Conservation (phyloP, 2,329 filamentous ascomycete species). For the Pseudogymnoascus sp. region DNA sequence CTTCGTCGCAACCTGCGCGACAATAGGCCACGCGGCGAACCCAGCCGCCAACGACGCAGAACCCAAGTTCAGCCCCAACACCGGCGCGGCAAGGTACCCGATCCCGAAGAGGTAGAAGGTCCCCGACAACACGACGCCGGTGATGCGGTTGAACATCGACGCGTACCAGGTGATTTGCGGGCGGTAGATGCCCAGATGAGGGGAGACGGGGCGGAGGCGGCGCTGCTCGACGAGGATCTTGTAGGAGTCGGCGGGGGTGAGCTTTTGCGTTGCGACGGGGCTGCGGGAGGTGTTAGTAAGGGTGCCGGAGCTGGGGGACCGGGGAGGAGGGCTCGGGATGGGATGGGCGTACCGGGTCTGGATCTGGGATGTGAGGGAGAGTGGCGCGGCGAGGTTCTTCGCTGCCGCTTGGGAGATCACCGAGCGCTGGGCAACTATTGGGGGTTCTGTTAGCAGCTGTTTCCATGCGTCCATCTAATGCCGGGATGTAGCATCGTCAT, state of each 20-base stretch:
- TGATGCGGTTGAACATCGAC: conserved; percentile 54
- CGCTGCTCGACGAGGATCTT: conserved; percentile 60
- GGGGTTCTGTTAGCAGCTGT: conserved; percentile 10
- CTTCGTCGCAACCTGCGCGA: conserved; percentile 52
- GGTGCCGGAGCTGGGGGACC: neutral
- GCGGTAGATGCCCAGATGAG: conserved; percentile 61
- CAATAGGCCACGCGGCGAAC: conserved; percentile 52
- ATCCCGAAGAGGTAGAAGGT: conserved; percentile 58
- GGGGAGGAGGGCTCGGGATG: neutral
- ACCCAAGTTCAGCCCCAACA: conserved; percentile 60
- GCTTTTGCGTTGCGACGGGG: conserved; percentile 38
- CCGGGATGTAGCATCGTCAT: conserved; percentile 4
- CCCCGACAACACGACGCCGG: conserved; percentile 50
- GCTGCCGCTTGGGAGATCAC: conserved; percentile 30
- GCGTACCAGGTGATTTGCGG: conserved; percentile 62
- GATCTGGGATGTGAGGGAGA: conserved; percentile 33
- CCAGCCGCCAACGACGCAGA: conserved; percentile 53
- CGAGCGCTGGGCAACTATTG: conserved; percentile 35
- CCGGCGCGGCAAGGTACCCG: conserved; percentile 56
- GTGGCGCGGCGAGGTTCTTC: conserved; percentile 32
- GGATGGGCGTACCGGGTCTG: conserved; percentile 38
- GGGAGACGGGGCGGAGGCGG: conserved; percentile 56
- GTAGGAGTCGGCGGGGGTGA: conserved; percentile 35
- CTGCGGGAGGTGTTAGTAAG: conserved; percentile 25
- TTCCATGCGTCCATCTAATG: conserved; percentile 12